Conservation (phyloP, 352 stramenopile species). For the Phytophthora lateralis region DNA sequence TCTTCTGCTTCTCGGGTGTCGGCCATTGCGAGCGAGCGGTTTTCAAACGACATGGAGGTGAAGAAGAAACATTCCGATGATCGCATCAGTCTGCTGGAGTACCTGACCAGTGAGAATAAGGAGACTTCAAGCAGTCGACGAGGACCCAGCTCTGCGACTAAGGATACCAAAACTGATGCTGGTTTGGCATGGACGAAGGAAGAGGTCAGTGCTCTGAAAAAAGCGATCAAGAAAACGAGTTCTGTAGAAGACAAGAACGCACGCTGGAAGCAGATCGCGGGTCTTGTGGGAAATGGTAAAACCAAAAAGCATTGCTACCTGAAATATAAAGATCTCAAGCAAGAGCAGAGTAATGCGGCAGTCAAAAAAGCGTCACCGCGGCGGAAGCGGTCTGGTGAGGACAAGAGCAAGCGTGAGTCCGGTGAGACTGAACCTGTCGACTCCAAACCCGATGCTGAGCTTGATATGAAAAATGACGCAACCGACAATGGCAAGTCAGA, state of each 20-base stretch:
- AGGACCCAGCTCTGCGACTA: conserved; percentile 10
- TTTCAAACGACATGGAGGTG: conserved; percentile 51
- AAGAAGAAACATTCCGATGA: conserved; percentile 44
- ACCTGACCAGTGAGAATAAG: conserved; percentile 34
- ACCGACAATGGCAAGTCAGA: conserved; percentile 10
- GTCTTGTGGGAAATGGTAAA: conserved; percentile 60
- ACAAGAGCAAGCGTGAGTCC: conserved; percentile 13
- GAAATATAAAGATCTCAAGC: conserved; percentile 87
- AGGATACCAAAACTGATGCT: conserved; percentile 29
- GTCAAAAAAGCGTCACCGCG: conserved; percentile 36
- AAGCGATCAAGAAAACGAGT: conserved; percentile 75
- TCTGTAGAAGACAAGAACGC: conserved; percentile 69
- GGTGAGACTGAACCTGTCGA: neutral
- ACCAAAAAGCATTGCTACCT: conserved; percentile 86
- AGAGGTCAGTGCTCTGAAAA: conserved; percentile 62
- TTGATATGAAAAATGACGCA: neutral
- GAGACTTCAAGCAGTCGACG: conserved; percentile 10
- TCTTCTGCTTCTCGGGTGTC: conserved; percentile 22
- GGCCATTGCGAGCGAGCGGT: conserved; percentile 52
- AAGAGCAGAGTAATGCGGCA: conserved; percentile 50
- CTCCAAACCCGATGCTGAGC: conserved; percentile 2
- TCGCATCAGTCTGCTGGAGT: conserved; percentile 47
- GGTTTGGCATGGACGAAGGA: conserved; percentile 55
- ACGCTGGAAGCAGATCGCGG: conserved; percentile 73
- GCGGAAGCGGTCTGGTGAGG: conserved; percentile 14